These are phyloP conservation scores for Hymenoscyphus occultus DNA, from an alignment of 2,329 filamentous ascomycete genomes.

Conservation along the genomic window DNA sequence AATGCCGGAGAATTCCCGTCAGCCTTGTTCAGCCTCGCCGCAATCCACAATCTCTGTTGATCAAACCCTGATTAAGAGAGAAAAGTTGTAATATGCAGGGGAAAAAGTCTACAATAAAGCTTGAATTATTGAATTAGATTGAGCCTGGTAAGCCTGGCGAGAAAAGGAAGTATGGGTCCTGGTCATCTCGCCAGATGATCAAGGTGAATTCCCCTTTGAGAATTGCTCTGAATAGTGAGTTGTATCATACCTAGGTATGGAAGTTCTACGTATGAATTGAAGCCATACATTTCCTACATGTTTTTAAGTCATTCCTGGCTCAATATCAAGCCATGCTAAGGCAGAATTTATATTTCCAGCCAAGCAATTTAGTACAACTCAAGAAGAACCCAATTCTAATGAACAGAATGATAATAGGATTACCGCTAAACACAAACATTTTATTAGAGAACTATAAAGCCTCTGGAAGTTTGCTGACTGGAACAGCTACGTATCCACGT, in stretches of 20 bases:
- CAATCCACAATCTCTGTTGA: background rate
- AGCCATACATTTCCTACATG: too few relatives aligned
- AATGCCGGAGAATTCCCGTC: background rate
- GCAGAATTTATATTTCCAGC: background rate
- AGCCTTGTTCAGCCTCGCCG: conserved; percentile 4
- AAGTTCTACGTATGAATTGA: background rate
- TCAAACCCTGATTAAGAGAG: background rate
- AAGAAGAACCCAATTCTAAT: background rate
- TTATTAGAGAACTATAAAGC: background rate
- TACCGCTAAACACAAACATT: background rate
- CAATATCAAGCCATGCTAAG: too few relatives aligned
- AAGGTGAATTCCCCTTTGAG: too few relatives aligned
- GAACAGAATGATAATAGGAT: background rate
- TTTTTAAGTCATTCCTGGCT: too few relatives aligned
- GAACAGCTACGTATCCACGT: conserved; percentile 5
- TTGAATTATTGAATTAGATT: background rate
- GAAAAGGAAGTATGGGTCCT: too few relatives aligned
- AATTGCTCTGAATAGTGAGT: background rate
- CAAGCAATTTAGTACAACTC: background rate
- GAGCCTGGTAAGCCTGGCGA: background rate
- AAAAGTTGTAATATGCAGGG: background rate
- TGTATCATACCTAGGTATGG: background rate
- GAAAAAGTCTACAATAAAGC: too few relatives aligned
- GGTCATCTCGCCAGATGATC: too few relatives aligned
- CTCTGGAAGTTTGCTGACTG: background rate